Evolutionary conservation across 176 grass and related monocot genomes (phyloP).

Genomic region (Rhynchospora pubera): DNA sequence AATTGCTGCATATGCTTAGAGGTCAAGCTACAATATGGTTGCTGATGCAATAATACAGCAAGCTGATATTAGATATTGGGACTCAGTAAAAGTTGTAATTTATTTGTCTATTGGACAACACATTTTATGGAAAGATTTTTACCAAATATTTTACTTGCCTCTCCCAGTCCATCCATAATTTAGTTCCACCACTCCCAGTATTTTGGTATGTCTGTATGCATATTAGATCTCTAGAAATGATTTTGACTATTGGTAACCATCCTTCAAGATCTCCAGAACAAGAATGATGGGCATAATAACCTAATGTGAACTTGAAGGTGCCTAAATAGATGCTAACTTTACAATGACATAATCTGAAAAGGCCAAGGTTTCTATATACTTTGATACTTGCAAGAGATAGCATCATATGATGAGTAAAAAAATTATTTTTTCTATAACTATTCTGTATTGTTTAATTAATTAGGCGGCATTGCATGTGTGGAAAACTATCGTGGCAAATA

Average conservation of each 20-base stretch:
- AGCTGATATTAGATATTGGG: background rate
- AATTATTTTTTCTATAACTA: background rate
- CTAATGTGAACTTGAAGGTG: too few species aligned
- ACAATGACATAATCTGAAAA: background rate
- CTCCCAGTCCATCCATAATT: background rate
- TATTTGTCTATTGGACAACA: background rate
- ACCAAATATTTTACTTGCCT: background rate
- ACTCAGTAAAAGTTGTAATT: background rate
- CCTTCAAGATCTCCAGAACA: too few species aligned
- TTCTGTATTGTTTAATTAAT: constrained; percentile 8
- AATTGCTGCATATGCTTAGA: background rate
- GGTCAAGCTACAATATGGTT: background rate
- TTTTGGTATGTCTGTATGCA: background rate
- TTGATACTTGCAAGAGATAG: too few species aligned
- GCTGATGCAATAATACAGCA: background rate
- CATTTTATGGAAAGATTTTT: background rate
- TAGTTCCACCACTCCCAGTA: background rate
- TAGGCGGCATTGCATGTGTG: constrained; percentile 92
- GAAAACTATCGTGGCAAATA: constrained; percentile 99
- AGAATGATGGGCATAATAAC: too few species aligned
- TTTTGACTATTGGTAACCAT: too few species aligned
- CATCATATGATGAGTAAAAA: background rate
- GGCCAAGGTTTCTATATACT: constrained; percentile 10
- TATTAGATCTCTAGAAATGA: too few species aligned
- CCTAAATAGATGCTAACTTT: background rate